These are phyloP conservation scores for Linanthus parryae DNA, from an alignment of 148 eudicot genomes.

Conservation along the genomic window DNA sequence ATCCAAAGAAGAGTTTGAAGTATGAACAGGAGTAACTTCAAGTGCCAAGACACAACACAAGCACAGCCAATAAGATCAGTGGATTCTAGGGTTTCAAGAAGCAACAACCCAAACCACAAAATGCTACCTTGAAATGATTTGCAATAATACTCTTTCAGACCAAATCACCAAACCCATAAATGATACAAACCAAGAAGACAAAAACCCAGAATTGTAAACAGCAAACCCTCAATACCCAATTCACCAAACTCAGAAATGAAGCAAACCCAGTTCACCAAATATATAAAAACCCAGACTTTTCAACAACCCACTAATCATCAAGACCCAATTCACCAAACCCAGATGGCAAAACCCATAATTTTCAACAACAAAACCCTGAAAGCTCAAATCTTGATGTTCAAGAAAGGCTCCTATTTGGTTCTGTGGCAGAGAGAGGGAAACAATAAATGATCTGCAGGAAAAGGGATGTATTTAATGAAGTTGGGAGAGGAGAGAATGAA, in stretches of 20 bases:
- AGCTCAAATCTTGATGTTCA: neutral
- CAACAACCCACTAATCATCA: neutral
- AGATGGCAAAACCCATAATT: conserved; percentile 12
- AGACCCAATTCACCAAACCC: conserved; percentile 2
- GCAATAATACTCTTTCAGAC: neutral
- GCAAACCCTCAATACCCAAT: conserved; percentile 4
- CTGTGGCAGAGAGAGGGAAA: neutral
- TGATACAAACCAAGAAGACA: neutral
- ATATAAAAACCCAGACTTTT: conserved; percentile 4
- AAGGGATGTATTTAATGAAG: neutral
- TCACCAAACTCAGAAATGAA: conserved; percentile 9
- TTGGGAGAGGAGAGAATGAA: neutral
- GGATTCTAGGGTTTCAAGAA: no score
- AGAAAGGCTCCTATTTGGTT: neutral
- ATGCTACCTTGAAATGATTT: conserved; percentile 4
- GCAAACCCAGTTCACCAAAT: conserved; percentile 7
- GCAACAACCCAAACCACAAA: neutral
- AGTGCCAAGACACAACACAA: no score
- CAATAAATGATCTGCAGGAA: neutral
- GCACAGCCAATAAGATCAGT: no score
- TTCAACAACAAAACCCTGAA: conserved; percentile 5
- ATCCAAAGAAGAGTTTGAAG: no score
- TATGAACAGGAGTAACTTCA: no score
- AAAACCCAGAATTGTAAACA: conserved; percentile 4
- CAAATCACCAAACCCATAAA: neutral